phyloP scores from a whole-genome alignment of 208 protist genomes.

The Leptomonas pyrrhocoris region DNA sequence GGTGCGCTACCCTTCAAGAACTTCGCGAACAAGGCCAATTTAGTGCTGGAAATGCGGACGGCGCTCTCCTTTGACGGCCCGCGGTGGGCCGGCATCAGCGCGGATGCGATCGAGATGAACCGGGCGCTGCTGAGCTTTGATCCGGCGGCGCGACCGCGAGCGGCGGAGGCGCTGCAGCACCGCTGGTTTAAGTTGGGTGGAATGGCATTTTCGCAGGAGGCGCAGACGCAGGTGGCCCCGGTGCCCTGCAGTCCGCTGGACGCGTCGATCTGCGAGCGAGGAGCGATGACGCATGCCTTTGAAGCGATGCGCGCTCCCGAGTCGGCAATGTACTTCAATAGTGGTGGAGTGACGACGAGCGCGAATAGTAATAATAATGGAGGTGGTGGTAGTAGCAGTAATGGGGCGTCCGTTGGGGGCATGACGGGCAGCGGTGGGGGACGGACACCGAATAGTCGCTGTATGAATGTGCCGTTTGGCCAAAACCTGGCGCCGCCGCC shows the following conservation, averaged over 20 bases:
- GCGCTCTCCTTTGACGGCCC: conserved; percentile 61
- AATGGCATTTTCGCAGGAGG: neutral
- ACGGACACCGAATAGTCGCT: conserved; percentile 35
- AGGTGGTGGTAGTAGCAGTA: neutral
- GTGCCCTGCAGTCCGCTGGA: conserved; percentile 37
- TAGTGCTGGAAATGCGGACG: conserved; percentile 74
- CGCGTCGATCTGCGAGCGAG: conserved; percentile 50
- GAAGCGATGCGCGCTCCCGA: conserved; percentile 60
- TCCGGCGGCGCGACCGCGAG: conserved; percentile 48
- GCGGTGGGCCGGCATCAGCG: conserved; percentile 60
- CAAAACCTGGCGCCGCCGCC: conserved; percentile 6
- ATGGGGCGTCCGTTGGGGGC: neutral
- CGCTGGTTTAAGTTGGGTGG: conserved; percentile 59
- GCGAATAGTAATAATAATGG: neutral
- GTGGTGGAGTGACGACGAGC: neutral
- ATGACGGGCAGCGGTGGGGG: conserved; percentile 1
- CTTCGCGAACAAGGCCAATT: conserved; percentile 60
- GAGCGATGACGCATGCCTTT: conserved; percentile 62
- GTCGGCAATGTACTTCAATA: conserved; percentile 23
- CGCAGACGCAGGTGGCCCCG: neutral
- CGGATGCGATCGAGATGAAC: conserved; percentile 59
- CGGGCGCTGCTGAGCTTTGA: conserved; percentile 56
- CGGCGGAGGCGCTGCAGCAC: conserved; percentile 59
- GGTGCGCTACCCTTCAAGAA: conserved; percentile 78
- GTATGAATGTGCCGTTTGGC: conserved; percentile 32